These are phyloP conservation scores for Ophiobolus disseminans DNA, from an alignment of 2,329 filamentous ascomycete species.

Conservation along the genomic window DNA sequence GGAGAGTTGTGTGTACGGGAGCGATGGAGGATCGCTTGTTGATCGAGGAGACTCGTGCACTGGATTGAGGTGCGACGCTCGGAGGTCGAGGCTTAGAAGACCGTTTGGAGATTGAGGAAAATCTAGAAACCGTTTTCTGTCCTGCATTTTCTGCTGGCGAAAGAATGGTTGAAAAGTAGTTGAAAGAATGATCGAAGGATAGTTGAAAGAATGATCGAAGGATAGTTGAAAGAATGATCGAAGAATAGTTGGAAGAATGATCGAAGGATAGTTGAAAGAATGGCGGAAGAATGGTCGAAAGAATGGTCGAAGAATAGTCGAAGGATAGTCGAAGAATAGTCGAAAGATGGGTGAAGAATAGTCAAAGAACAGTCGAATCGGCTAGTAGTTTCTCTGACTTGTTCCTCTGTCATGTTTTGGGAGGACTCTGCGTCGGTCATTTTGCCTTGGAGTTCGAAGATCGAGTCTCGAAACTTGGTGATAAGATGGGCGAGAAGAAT, in stretches of 20 bases:
- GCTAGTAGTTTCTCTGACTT: conserved; percentile 87
- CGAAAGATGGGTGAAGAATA: background rate
- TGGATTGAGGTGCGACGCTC: no score
- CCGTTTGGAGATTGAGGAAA: no score
- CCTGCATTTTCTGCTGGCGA: no score
- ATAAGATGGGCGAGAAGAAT: background rate
- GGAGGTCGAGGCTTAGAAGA: no score
- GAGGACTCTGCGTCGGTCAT: conserved; percentile 92
- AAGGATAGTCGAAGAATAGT: background rate
- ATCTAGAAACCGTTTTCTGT: no score
- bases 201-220: background rate
- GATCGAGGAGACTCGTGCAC: no score
- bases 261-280: background rate
- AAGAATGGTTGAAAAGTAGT: background rate
- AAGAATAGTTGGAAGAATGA: background rate
- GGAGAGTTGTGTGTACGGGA: no score
- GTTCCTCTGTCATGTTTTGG: conserved; percentile 88
- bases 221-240: background rate
- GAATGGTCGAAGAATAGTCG: background rate
- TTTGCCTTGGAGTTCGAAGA: conserved; percentile 70
- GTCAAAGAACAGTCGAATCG: conserved; percentile 57
- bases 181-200: background rate
- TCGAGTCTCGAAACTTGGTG: background rate
- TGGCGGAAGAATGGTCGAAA: background rate
- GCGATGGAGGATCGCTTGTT: no score